Conservation (phyloP, 78 protist genomes). For the Dictyostelium firmibasis region DNA sequence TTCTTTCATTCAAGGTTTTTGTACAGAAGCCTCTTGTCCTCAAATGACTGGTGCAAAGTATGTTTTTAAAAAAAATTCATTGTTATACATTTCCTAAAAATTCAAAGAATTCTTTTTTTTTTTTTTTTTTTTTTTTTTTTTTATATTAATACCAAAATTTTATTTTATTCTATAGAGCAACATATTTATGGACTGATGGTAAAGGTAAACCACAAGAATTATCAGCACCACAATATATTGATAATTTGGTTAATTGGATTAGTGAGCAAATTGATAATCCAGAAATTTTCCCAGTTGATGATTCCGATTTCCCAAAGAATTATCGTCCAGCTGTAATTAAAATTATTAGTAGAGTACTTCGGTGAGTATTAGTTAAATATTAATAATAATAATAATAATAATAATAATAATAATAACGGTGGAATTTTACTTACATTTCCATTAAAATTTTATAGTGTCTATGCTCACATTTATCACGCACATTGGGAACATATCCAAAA, state of each 20-base stretch:
- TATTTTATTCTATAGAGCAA: not conserved
- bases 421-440: not conserved
- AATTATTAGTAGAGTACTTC: constrained; percentile 62
- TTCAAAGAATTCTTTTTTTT: no score
- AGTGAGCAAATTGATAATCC: constrained; percentile 72
- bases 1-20: constrained; percentile 44
- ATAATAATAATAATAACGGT: no score
- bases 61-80: no score
- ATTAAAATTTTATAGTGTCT: constrained; percentile 26
- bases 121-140: not conserved
- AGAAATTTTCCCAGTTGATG: constrained; percentile 69
- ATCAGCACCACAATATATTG: constrained; percentile 58
- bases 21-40: constrained; percentile 63
- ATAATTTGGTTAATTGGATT: constrained; percentile 65
- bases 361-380: not conserved
- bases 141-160: not conserved
- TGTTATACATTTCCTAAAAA: no score
- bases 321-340: constrained; percentile 32
- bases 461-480: constrained; percentile 59
- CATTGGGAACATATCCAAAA: constrained; percentile 57
- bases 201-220: constrained; percentile 72
- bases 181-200: constrained; percentile 66
- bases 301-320: constrained; percentile 7
- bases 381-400: not conserved
- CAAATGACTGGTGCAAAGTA: constrained; percentile 56